Percentiles rank a stretch among this genome's conserved stretches.
These are phyloP conservation scores for Alternaria sp. DNA, from an alignment of 2,329 filamentous ascomycete species.

Conservation along the genomic window DNA sequence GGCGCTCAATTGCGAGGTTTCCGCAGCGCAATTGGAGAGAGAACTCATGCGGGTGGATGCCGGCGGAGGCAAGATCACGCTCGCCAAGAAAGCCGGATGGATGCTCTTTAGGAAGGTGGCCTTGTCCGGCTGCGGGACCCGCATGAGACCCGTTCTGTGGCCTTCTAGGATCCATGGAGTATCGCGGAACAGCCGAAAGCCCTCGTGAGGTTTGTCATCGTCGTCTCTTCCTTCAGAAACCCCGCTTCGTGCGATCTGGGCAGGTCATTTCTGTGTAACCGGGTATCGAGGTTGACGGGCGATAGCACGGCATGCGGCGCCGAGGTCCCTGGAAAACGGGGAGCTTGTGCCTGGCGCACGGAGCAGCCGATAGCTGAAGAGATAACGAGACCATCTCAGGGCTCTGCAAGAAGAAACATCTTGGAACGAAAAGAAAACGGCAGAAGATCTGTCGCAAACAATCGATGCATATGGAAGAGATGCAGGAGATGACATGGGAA, in stretches of 20 bases:
- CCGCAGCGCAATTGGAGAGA: background rate
- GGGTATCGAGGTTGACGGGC: background rate
- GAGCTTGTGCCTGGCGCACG: background rate
- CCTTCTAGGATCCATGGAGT: background rate
- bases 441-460: background rate
- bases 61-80: background rate
- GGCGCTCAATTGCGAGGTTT: background rate
- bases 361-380: background rate
- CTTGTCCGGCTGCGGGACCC: background rate
- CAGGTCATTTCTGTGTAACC: background rate
- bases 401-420: background rate
- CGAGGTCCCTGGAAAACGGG: background rate
- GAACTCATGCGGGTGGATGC: background rate
- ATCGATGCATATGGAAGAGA: background rate
- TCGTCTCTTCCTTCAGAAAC: background rate
- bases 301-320: background rate
- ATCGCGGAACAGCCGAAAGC: background rate
- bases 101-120: background rate
- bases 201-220: background rate
- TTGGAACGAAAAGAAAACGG: background rate
- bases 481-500: background rate
- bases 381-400: background rate
- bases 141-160: background rate
- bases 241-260: background rate
- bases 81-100: background rate